Evolutionary conservation across 1,139 yeast species (phyloP), one percentile per base, ranked within the genome.

Genomic region (Kodamaea fungicola): DNA sequence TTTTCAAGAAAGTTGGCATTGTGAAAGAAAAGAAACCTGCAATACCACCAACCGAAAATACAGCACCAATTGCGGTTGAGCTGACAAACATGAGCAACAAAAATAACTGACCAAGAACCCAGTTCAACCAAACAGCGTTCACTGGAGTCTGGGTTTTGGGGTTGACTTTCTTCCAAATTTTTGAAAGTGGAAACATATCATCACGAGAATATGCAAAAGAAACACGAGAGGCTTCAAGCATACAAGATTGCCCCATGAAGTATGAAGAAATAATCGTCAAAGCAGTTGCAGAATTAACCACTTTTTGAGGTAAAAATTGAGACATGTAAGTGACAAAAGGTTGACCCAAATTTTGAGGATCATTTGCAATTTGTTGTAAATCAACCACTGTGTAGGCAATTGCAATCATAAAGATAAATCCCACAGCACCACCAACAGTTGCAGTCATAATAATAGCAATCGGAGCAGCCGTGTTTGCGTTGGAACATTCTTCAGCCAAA

Each of bases 31-130:
- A 71, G 51, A 80, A 81, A 0, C 86, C 80, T 10, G 85, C 76
- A 52, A 82, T 80, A 38, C 87, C 89, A 35, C 88, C 88, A 28
- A 83, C 85, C 1, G 86, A 79, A 62, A 83, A 83, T 40, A 81
- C 79, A 34, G 90, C 90, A 30, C 78, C 82, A 49, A 83, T 78
- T 32, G 88, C 84, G n/a, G 76, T 68, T 39, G 73, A 78, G 29
- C 85, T 86, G 25, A 83, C 83, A 60, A 82, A 80, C 52, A 80
- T 68, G 42, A 80, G 65, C 39, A 79, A 66, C 41, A 82, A 64
- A 28, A 77, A 60, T 22, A 78, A 64, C 50, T 76, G 74, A 27
- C 85, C 87, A 39, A 82, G 50, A 23, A 70, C 48, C 54, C 75
- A 69, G 56, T 81, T 80, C 46, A 77, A 62, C 79, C 83, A 74